Evolutionary conservation across 2,329 filamentous ascomycete species (phyloP).

Genomic region (Aspergillus oerlinghausenensis): DNA sequence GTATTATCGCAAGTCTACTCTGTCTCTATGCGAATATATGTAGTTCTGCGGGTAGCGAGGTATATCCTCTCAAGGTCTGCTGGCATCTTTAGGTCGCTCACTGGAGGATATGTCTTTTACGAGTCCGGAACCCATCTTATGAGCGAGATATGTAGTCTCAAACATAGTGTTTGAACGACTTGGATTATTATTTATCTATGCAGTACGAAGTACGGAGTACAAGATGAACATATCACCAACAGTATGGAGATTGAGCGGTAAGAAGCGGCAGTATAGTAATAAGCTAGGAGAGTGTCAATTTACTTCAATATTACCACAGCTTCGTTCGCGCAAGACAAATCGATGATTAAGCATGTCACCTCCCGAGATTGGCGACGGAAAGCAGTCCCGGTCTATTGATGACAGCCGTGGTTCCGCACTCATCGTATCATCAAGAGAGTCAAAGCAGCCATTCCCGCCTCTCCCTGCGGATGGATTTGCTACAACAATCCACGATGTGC

Average conservation of each 20-base stretch:
- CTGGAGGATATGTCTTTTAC: background rate
- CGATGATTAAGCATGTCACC: constrained; percentile 9
- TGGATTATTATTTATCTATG: background rate
- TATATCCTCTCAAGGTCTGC: background rate
- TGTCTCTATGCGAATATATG: background rate
- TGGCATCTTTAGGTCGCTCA: background rate
- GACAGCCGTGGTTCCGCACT: constrained; percentile 3
- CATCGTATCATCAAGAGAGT: constrained; percentile 16
- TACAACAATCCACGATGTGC: constrained; percentile 8
- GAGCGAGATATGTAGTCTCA: background rate
- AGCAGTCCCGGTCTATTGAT: constrained; percentile 1
- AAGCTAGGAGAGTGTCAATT: background rate
- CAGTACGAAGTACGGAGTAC: no score
- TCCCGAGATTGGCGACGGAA: constrained; percentile 3
- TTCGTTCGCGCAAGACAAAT: background rate
- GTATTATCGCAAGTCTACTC: background rate
- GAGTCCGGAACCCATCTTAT: background rate
- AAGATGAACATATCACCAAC: background rate
- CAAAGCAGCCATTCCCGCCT: constrained; percentile 33
- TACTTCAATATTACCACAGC: background rate
- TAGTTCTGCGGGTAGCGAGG: background rate
- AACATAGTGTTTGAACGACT: background rate
- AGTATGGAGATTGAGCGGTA: constrained; percentile 6
- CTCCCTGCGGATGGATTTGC: constrained; percentile 24
- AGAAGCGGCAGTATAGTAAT: constrained; percentile 7